These are phyloP conservation scores for Panaeolus papilionaceus DNA, from an alignment of 768 basidiomycete species.

Conservation along the genomic window DNA sequence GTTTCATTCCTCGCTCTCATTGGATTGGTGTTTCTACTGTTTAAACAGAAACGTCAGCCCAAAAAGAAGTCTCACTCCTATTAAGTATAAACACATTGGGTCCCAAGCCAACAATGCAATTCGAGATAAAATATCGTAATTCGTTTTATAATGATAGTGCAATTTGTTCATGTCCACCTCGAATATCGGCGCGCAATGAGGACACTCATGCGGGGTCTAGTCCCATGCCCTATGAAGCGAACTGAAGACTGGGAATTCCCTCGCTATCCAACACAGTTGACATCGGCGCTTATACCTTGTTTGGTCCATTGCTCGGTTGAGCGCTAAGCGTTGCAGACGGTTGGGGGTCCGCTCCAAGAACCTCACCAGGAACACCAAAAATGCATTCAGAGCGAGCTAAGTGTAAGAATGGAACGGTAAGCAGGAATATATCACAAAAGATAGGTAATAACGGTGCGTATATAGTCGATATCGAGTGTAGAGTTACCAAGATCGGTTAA, in stretches of 20 bases:
- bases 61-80: background rate
- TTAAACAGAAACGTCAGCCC: background rate
- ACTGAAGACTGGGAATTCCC: too few relatives aligned
- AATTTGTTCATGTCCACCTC: too few relatives aligned
- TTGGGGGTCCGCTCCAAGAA: constrained; percentile 25
- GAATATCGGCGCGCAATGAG: too few relatives aligned
- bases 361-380: constrained; percentile 26
- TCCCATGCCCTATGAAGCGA: too few relatives aligned
- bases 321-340: too few relatives aligned
- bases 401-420: background rate
- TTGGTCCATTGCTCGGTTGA: too few relatives aligned
- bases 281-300: too few relatives aligned
- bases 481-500: constrained; percentile 23
- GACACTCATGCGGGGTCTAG: too few relatives aligned
- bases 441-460: constrained; percentile 13
- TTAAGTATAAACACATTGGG: background rate
- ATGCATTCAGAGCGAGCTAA: constrained; percentile 26
- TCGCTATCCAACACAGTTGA: too few relatives aligned
- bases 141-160: too few relatives aligned
- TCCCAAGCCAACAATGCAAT: background rate
- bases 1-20: constrained; percentile 23
- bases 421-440: background rate
- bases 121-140: too few relatives aligned
- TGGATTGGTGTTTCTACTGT: background rate
- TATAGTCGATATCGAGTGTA: constrained; percentile 30